Percentiles rank a stretch among this genome's conserved stretches.
phyloP scores from a whole-genome alignment of 2,329 filamentous ascomycete species.

The Alternaria conjuncta region DNA sequence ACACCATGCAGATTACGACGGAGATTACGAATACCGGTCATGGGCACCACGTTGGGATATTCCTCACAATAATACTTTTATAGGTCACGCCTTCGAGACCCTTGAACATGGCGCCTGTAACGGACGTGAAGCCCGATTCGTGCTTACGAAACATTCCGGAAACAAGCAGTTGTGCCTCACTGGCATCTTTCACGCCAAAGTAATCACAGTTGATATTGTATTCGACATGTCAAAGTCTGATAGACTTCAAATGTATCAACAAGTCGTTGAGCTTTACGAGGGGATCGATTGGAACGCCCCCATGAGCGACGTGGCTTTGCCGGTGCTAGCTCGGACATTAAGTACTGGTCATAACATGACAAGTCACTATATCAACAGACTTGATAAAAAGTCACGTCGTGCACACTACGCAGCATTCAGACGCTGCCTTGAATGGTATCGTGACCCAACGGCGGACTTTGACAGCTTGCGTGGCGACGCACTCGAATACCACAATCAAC shows the following conservation, averaged over 20 bases:
- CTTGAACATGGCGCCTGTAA: neutral
- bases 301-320: neutral
- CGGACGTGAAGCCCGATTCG: neutral
- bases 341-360: fast-evolving
- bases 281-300: neutral
- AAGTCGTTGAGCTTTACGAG: neutral
- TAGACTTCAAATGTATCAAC: neutral
- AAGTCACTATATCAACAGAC: fast-evolving
- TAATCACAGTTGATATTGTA: fast-evolving
- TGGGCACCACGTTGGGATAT: neutral
- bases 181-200: neutral
- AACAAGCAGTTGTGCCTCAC: neutral
- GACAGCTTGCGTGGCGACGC: neutral
- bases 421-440: neutral
- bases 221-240: neutral
- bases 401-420: neutral
- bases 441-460: neutral
- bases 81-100: too few relatives aligned
- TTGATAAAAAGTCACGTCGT: neutral
- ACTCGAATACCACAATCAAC: neutral
- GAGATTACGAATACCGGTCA: neutral
- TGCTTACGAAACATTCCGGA: fast-evolving
- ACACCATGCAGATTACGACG: neutral
- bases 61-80: too few relatives aligned
- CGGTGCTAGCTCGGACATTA: neutral